phyloP scores from a whole-genome alignment of 1,284 basidiomycete genomes.

The Trichosporon sp. region DNA sequence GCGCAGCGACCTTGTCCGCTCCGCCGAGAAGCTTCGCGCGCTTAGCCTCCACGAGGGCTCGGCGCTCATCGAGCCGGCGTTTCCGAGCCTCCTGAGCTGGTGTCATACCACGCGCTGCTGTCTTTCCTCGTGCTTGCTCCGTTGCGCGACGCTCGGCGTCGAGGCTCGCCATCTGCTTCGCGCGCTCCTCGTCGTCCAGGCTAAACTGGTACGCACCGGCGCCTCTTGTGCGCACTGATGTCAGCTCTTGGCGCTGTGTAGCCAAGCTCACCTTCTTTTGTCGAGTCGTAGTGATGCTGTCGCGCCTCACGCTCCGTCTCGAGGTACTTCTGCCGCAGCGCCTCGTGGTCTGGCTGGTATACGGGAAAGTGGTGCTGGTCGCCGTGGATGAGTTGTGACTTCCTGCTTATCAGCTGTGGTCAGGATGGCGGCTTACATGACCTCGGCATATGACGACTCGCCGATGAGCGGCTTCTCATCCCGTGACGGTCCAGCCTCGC shows the following conservation, averaged over 20 bases:
- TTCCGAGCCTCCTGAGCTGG: conserved; percentile 67
- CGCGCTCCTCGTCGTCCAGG: conserved; percentile 67
- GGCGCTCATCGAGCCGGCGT: conserved; percentile 73
- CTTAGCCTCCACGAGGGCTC: conserved; percentile 72
- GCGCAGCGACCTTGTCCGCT: conserved; percentile 29
- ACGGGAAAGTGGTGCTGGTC: conserved; percentile 77
- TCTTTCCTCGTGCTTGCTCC: conserved; percentile 56
- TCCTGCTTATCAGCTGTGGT: conserved; percentile 50
- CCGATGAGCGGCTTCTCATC: conserved; percentile 8
- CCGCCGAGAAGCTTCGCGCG: conserved; percentile 60
- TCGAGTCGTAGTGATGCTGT: conserved; percentile 74
- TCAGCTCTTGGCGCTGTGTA: not conserved
- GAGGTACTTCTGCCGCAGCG: conserved; percentile 71
- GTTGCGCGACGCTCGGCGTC: conserved; percentile 66
- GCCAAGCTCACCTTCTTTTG: conserved; percentile 59
- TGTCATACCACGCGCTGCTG: conserved; percentile 28
- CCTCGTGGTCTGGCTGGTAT: conserved; percentile 76
- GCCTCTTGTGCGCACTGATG: conserved; percentile 60
- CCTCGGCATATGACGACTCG: conserved; percentile 41
- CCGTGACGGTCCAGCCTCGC: conserved; percentile 30
- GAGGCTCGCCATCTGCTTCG: conserved; percentile 73
- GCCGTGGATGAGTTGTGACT: conserved; percentile 60
- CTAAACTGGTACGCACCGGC: conserved; percentile 89
- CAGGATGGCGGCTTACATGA: conserved; percentile 34
- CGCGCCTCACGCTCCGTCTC: conserved; percentile 64